phyloP scores from a whole-genome alignment of 805 yeast species.

The Jamesozyma gamospora region DNA sequence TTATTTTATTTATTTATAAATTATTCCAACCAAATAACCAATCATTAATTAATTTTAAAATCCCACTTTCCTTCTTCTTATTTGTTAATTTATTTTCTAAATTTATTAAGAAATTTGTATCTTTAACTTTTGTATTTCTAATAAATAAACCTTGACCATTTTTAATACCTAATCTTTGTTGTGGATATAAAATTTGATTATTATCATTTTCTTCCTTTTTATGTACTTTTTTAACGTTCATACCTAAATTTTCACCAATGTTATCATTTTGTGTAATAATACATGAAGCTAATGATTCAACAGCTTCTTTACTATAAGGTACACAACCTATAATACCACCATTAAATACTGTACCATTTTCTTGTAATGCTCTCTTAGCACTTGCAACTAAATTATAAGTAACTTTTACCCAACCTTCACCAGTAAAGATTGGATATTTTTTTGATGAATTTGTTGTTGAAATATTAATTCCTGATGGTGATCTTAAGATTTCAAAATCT shows the following conservation, averaged over 20 bases:
- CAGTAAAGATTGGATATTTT: slow-evolving; percentile 64
- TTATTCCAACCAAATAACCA: slow-evolving; percentile 51
- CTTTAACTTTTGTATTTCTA: slow-evolving; percentile 16
- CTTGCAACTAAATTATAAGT: slow-evolving; percentile 69
- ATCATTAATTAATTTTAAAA: slow-evolving; percentile 32
- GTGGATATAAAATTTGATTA: slow-evolving; percentile 6
- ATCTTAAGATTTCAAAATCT: slow-evolving; percentile 45
- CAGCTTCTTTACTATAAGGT: slow-evolving; percentile 51
- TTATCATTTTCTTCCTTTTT: not conserved
- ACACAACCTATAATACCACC: slow-evolving; percentile 59
- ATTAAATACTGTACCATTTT: slow-evolving; percentile 64
- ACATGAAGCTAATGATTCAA: slow-evolving; percentile 46
- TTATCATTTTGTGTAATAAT: slow-evolving; percentile 25
- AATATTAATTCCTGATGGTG: slow-evolving; percentile 25
- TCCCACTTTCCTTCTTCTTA: slow-evolving; percentile 16
- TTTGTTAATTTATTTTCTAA: slow-evolving; percentile 25
- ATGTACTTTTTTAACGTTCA: no score
- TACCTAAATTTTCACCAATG: slow-evolving; percentile 14
- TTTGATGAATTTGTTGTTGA: slow-evolving; percentile 12
- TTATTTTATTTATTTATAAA: slow-evolving; percentile 14
- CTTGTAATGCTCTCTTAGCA: slow-evolving; percentile 76
- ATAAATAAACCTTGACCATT: slow-evolving; percentile 36
- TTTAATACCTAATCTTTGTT: slow-evolving; percentile 30
- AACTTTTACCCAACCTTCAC: slow-evolving; percentile 83
- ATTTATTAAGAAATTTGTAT: slow-evolving; percentile 20